phyloP scores from a whole-genome alignment of 75 land plant genomes.

The Ceratopteris richardii region DNA sequence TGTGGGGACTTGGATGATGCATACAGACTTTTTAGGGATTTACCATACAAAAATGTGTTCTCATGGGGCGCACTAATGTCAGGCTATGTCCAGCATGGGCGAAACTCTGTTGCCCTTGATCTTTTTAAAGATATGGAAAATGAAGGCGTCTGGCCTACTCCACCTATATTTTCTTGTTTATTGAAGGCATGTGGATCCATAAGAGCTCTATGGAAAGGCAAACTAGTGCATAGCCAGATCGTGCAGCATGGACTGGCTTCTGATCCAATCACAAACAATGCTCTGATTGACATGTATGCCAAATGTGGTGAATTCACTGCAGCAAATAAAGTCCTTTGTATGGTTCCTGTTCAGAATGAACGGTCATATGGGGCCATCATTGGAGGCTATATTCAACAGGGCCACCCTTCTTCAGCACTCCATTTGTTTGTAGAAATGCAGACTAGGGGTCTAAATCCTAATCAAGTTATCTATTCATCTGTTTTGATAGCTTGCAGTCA shows the following conservation, averaged over 20 bases:
- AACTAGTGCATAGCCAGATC: conserved; percentile 34
- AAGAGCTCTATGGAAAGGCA: conserved; percentile 7
- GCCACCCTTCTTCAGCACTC: conserved; percentile 23
- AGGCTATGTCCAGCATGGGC: conserved; percentile 23
- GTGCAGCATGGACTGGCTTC: conserved; percentile 27
- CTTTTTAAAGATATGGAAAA: conserved; percentile 32
- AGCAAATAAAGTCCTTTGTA: conserved; percentile 38
- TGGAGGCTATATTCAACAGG: conserved; percentile 43
- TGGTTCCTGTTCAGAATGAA: conserved; percentile 22
- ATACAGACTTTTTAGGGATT: conserved; percentile 6
- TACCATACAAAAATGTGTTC: conserved; percentile 22
- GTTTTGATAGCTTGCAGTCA: conserved; percentile 37
- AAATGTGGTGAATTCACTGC: conserved; percentile 23
- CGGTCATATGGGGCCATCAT: conserved; percentile 64
- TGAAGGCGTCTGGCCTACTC: conserved; percentile 23
- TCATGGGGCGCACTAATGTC: conserved; percentile 40
- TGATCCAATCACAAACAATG: conserved; percentile 42
- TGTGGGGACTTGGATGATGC: conserved; percentile 23
- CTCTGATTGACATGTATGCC: conserved; percentile 35
- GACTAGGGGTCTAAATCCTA: conserved; percentile 23
- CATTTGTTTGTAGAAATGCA: conserved; percentile 36
- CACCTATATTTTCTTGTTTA: conserved; percentile 39
- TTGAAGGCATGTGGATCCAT: conserved; percentile 40
- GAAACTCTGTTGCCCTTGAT: conserved; percentile 7
- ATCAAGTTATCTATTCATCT: conserved; percentile 50